Evolutionary conservation across 768 basidiomycete genomes (phyloP).

Genomic region (Trametes meyenii): DNA sequence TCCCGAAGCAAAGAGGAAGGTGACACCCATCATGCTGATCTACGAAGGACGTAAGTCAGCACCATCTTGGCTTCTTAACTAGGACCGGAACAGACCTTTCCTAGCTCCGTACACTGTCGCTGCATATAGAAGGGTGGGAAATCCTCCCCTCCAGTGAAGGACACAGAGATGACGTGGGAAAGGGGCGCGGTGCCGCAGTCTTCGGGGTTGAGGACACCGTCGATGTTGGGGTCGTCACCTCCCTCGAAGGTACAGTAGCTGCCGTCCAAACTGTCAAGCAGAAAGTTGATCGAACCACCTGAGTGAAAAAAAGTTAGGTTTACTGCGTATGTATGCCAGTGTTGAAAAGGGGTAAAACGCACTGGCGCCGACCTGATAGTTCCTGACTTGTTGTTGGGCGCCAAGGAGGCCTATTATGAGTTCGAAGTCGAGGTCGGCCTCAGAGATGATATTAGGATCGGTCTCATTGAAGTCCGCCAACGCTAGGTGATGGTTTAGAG

Average conservation of each 20-base stretch:
- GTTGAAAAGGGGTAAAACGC: not conserved
- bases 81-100: slow-evolving; percentile 33
- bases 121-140: slow-evolving; percentile 39
- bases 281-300: slow-evolving; percentile 49
- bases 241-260: slow-evolving; percentile 49
- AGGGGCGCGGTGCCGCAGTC: slow-evolving; percentile 40
- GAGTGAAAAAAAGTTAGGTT: not conserved
- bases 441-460: not conserved
- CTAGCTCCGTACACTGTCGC: slow-evolving; percentile 44
- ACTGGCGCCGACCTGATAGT: slow-evolving; percentile 27
- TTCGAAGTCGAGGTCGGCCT: slow-evolving; percentile 13
- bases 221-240: slow-evolving; percentile 31
- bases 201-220: slow-evolving; percentile 7
- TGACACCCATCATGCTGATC: slow-evolving; percentile 21
- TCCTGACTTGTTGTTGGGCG: slow-evolving; percentile 17
- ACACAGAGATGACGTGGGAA: slow-evolving; percentile 43
- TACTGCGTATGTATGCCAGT: not conserved
- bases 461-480: not conserved
- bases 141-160: slow-evolving; percentile 42
- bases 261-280: slow-evolving; percentile 48
- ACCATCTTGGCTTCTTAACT: no score
- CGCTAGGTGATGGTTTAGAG: not conserved
- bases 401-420: slow-evolving; percentile 45
- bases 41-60: not conserved
- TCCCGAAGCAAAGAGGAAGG: slow-evolving; percentile 47